Base-by-base conservation (phyloP, 2,329 filamentous ascomycete species). In the Phialophora verrucosa region DNA sequence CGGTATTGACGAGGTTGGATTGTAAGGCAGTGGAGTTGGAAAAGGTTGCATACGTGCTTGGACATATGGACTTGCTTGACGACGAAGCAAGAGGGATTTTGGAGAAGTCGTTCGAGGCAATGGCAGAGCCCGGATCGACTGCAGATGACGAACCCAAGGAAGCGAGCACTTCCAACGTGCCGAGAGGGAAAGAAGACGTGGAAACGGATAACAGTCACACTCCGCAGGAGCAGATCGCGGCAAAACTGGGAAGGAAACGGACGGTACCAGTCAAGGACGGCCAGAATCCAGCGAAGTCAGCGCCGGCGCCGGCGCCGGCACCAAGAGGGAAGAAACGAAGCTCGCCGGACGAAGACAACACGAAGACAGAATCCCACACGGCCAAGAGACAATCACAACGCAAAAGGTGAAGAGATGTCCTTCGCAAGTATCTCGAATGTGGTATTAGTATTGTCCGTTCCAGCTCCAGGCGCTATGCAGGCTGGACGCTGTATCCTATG, bases 1-100 rank as follows among this genome's bases (percentile, higher is more conserved):
- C 59, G 14, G 62, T 69, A 42, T 32, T 70, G 62, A 55, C 66
- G 32, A 66, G 55, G 12, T 27, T 71, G n/a, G 50, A 50, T 38
- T 50, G 68, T 27, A 59, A 60, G 11, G 68, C 71, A 6, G 38
- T 64, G 23, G 69, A 69, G 38, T 27, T 73, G 32, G 72, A 73
- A 57, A 69, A 72, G 63, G 69, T 66, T 3, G 64, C 69, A 7
- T 73, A 70, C 51, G 72, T 73, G 23, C 50, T 72, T 20, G 64
- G 65, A 50, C 65, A 73, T 53, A 35, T 63, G 63, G 65, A 73
- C 11, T 14, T 67, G 47, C 60, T 73, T 11, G 64, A 66, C 2
- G 62, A 62, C 12, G 47, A 59, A 10, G 64, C 63, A 29, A 32
- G 64, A 25, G 35, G 63, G 32, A 23, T 44, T 31, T 38, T 72